These are phyloP conservation scores for Scenedesmus sp. DNA, from an alignment of 163 green algal genomes.

Conservation along the genomic window DNA sequence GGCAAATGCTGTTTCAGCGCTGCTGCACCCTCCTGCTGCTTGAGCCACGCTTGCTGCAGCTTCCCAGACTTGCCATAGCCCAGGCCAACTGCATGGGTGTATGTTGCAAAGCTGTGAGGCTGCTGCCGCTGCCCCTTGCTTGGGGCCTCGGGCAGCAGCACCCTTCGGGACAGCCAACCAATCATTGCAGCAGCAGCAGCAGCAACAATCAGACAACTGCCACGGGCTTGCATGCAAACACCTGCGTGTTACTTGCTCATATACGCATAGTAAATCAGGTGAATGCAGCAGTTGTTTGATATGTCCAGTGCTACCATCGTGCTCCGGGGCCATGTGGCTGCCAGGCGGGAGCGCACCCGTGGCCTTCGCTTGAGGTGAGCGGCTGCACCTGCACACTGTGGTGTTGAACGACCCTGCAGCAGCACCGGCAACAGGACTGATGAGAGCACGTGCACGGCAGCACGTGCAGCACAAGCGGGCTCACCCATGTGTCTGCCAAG, in stretches of 20 bases:
- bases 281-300: too few relatives aligned
- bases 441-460: not conserved
- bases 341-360: not conserved
- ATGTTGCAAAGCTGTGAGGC: not conserved
- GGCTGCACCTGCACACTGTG: constrained; percentile 3
- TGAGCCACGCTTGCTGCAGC: constrained; percentile 39
- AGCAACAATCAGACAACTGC: not conserved
- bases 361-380: not conserved
- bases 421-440: not conserved
- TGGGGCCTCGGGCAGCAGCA: not conserved
- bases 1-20: constrained; percentile 8
- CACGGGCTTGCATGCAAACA: not conserved
- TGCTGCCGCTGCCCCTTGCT: constrained; percentile 1
- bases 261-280: too few relatives aligned
- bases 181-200: not conserved
- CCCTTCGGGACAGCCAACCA: not conserved
- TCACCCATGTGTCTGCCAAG: too few relatives aligned
- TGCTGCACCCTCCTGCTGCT: not conserved
- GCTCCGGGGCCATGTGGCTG: not conserved
- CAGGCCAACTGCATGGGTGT: constrained; percentile 28
- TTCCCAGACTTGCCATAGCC: constrained; percentile 42
- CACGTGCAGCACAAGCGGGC: not conserved
- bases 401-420: constrained; percentile 47
- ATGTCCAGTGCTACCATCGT: not conserved
- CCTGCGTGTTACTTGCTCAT: not conserved